Evolutionary conservation across 768 basidiomycete genomes (phyloP).

Genomic region (Cantharellus anzutake): DNA sequence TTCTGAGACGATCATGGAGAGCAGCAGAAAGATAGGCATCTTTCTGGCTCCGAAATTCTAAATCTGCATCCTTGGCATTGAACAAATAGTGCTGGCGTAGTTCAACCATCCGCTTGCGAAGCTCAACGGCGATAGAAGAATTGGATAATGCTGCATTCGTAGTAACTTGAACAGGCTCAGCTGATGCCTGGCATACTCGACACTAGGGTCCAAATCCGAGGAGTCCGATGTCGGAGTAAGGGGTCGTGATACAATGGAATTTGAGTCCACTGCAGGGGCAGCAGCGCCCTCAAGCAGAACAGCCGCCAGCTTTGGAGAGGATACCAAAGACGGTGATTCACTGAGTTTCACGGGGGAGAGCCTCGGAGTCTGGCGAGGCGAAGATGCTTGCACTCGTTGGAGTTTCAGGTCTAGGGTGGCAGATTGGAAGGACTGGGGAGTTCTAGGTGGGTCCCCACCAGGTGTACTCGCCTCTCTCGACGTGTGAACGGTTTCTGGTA

Average conservation of each 20-base stretch:
- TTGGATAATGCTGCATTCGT: conserved; percentile 16
- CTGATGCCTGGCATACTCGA: conserved; percentile 43
- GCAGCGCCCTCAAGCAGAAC: not conserved
- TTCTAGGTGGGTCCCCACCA: not conserved
- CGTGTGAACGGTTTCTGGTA: not conserved
- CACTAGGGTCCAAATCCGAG: conserved; percentile 31
- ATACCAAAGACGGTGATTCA: not conserved
- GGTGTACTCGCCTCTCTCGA: not conserved
- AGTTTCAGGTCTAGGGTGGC: too few relatives aligned
- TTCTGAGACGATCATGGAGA: conserved; percentile 12
- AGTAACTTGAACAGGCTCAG: conserved; percentile 30
- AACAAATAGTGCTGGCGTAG: conserved; percentile 50
- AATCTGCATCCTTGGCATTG: conserved; percentile 44
- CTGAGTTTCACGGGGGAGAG: too few relatives aligned
- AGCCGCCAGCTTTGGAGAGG: not conserved
- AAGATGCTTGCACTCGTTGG: not conserved
- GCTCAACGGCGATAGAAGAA: not conserved
- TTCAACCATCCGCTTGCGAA: conserved; percentile 20
- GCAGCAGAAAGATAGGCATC: conserved; percentile 26
- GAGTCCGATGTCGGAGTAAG: not conserved
- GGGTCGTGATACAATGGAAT: not conserved
- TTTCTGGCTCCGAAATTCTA: conserved; percentile 33
- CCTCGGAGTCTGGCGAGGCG: not conserved
- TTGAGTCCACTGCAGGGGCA: conserved; percentile 1
- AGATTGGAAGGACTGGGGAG: not conserved